Base-by-base conservation (phyloP, 2,329 filamentous ascomycete genomes). In the Aureobasidium leucospermi region DNA sequence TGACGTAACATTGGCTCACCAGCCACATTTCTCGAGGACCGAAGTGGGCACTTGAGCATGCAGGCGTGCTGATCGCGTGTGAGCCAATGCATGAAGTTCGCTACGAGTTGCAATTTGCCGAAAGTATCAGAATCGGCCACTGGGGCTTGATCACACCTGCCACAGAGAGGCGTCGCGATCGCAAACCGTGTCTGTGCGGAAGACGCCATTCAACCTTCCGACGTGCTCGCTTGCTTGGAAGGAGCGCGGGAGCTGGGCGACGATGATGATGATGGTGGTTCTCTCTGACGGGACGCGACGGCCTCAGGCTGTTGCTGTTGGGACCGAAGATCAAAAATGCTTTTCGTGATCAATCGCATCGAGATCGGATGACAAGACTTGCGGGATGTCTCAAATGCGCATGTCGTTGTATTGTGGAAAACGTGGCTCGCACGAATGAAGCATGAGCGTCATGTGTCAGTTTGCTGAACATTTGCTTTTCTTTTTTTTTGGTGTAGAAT, bases 1-100 rank as follows among this genome's bases (percentile, higher is more conserved):
- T 59, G 58, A 59, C 58, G 58, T 59, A 59, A 46, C 36, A 59
- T 59, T 42, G 28, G 57, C 47, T 52, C 58, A 59, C 58, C 47
- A 59, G 58, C 58, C 58, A 59, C 58, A 59, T 53, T 42, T 59
- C 47, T 43, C 58, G 41, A 52, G 38, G 46, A 48, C 43, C 36
- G 56, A 45, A 59, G 56, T 47, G 45, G 55, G 55, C 34, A 58
- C 41, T 11, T 19, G 8, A 59, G 39, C 46, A 52, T 59, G 58
- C 47, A 53, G 31, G 48, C 41, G 48, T 59, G 58, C 32, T 45
- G 58, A 59, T 59, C 58, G 46, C 41, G 41, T 31, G 58, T 31
- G 48, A 46, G 38, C 28, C 46, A 46, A 38, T 56, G 34, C 47
- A 46, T 39, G 15, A 23, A 29, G 39, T 32, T 52, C 58, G 47